These are phyloP conservation scores for Nicotiana otophora DNA, from an alignment of 257 asterid species.

Conservation along the genomic window DNA sequence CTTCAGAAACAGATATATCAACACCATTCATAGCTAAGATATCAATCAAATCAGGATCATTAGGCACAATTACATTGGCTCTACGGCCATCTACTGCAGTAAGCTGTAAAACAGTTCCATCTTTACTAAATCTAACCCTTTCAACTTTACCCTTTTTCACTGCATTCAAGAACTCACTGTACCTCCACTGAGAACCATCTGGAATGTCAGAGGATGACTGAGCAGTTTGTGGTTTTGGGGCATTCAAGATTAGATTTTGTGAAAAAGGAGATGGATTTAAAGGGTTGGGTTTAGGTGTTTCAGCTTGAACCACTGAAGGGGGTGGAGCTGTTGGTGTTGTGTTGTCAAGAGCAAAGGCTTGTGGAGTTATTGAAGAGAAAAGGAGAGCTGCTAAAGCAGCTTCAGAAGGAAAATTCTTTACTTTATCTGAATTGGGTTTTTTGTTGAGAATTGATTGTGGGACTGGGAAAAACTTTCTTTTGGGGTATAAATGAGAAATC, in stretches of 20 bases:
- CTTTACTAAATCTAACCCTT: conserved; percentile 88
- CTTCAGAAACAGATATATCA: conserved; percentile 90
- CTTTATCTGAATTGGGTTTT: conserved; percentile 25
- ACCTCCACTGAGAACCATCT: conserved; percentile 86
- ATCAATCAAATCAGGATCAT: conserved; percentile 90
- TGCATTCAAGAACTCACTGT: conserved; percentile 89
- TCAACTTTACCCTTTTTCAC: conserved; percentile 97
- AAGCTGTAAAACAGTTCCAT: conserved; percentile 79
- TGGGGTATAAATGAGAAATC: conserved; percentile 15
- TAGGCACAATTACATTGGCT: conserved; percentile 79
- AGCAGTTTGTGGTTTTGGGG: conserved; percentile 70
- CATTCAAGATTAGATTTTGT: conserved; percentile 62
- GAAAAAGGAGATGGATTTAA: conserved; percentile 26
- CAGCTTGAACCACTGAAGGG: conserved; percentile 55
- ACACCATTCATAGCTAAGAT: conserved; percentile 96
- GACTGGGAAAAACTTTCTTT: conserved; percentile 31
- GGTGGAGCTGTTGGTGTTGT: conserved; percentile 39
- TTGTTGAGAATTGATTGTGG: conserved; percentile 43
- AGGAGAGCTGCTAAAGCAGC: conserved; percentile 77
- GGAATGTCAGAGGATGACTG: conserved; percentile 66
- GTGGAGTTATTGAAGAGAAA: conserved; percentile 68
- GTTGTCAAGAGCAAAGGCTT: conserved; percentile 60
- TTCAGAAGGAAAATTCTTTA: conserved; percentile 35
- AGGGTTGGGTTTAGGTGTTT: conserved; percentile 45
- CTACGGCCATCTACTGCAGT: conserved; percentile 91